Conservation (phyloP, 2,329 filamentous ascomycete genomes). For the Tricladium varicosporioides region DNA sequence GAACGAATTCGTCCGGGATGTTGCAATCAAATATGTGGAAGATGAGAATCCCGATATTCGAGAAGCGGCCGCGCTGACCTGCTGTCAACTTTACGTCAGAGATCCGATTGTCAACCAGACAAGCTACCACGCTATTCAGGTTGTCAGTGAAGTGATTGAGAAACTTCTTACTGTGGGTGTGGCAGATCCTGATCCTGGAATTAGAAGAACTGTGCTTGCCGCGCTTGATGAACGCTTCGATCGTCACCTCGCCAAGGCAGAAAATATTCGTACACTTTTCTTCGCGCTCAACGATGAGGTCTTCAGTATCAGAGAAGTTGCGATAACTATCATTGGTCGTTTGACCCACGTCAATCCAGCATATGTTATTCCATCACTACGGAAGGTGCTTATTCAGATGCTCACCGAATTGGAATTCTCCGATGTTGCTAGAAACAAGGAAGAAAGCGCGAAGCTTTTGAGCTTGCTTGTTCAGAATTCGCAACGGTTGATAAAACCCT, state of each 20-base stretch:
- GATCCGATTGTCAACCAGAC: constrained; percentile 98
- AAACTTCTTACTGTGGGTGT: constrained; percentile 93
- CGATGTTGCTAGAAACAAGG: constrained; percentile 89
- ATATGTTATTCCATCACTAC: constrained; percentile 92
- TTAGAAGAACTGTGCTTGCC: constrained; percentile 81
- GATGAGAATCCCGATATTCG: constrained; percentile 92
- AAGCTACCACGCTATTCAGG: constrained; percentile 92
- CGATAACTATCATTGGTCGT: constrained; percentile 93
- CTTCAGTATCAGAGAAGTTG: constrained; percentile 88
- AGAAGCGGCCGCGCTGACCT: constrained; percentile 91
- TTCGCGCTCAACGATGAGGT: constrained; percentile 94
- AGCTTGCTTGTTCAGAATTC: constrained; percentile 92
- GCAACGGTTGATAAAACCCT: constrained; percentile 89
- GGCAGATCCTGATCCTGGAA: constrained; percentile 85
- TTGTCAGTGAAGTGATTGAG: constrained; percentile 97
- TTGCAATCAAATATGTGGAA: constrained; percentile 96
- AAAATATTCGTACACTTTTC: constrained; percentile 95
- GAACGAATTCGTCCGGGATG: constrained; percentile 97
- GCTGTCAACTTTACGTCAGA: constrained; percentile 94
- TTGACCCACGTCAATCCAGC: constrained; percentile 89
- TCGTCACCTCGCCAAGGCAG: constrained; percentile 91
- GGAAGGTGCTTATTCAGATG: constrained; percentile 93
- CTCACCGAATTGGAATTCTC: constrained; percentile 96
- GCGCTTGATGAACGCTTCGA: constrained; percentile 94
- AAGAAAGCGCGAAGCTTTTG: constrained; percentile 91